phyloP scores from a whole-genome alignment of 2,329 filamentous ascomycete genomes.

The Ophiocordyceps camponoti-saundersi region DNA sequence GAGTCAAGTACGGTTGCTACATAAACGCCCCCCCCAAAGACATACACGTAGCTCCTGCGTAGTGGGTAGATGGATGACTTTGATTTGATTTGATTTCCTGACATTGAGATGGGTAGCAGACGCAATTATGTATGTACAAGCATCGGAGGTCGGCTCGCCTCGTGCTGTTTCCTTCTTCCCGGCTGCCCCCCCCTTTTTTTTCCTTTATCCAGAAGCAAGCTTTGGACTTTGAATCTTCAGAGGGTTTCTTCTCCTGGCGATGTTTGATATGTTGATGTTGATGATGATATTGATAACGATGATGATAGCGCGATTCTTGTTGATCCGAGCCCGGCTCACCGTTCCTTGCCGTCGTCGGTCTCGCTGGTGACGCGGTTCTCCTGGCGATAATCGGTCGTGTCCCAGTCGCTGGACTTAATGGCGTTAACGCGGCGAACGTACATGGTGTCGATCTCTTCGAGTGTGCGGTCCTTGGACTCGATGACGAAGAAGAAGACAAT shows the following conservation, averaged over 20 bases:
- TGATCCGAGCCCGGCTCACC: background rate
- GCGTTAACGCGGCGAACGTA: slow-evolving; percentile 39
- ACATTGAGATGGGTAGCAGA: background rate
- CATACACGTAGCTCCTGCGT: no score
- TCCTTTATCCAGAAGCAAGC: no score
- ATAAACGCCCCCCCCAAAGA: no score
- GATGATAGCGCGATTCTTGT: no score
- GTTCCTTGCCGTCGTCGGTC: background rate
- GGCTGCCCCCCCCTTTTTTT: background rate
- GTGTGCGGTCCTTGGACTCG: slow-evolving; percentile 52
- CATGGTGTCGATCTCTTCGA: slow-evolving; percentile 68
- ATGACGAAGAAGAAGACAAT: slow-evolving; percentile 64
- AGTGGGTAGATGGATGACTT: no score
- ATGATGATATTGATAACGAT: background rate
- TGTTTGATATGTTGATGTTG: background rate
- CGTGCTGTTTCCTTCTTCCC: background rate
- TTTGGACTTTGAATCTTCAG: no score
- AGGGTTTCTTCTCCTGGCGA: no score
- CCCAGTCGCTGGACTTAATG: slow-evolving; percentile 21
- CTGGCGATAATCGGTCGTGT: slow-evolving; percentile 2
- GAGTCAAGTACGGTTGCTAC: no score
- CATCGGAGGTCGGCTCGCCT: background rate
- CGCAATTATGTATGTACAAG: background rate
- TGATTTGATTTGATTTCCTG: no score
- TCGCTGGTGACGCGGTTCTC: slow-evolving; percentile 1